These are phyloP conservation scores for Debaryomyces nepalensis DNA, from an alignment of 1,139 yeast genomes.

Conservation along the genomic window DNA sequence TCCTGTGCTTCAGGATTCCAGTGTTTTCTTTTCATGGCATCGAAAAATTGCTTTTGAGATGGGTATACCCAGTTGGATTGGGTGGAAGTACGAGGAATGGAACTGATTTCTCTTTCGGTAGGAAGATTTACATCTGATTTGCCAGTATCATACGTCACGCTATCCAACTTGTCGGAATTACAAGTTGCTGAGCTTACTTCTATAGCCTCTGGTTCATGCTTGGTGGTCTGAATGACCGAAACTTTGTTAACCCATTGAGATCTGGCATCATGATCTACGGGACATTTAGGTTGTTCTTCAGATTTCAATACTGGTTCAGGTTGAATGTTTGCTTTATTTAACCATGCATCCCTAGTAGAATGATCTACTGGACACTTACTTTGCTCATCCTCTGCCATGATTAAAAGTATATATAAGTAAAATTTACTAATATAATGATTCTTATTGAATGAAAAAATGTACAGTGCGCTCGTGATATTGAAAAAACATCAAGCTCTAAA, in stretches of 20 bases:
- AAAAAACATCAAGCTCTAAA: neutral
- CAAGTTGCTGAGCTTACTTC: slow-evolving; percentile 48
- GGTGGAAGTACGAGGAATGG: slow-evolving; percentile 79
- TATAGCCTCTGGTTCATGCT: slow-evolving; percentile 38
- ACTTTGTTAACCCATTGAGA: slow-evolving; percentile 57
- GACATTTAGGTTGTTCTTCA: slow-evolving; percentile 53
- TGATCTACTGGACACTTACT: slow-evolving; percentile 35
- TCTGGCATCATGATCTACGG: slow-evolving; percentile 68
- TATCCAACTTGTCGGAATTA: slow-evolving; percentile 45
- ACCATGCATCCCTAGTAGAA: slow-evolving; percentile 25
- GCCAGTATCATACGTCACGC: slow-evolving; percentile 25
- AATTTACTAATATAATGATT: slow-evolving; percentile 3
- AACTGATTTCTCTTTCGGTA: slow-evolving; percentile 73
- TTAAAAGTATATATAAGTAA: neutral
- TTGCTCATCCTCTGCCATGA: slow-evolving; percentile 17
- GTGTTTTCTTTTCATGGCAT: slow-evolving; percentile 89
- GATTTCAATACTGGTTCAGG: slow-evolving; percentile 9
- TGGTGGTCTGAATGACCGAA: slow-evolving; percentile 30
- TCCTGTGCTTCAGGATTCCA: slow-evolving; percentile 84
- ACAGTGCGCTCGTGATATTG: slow-evolving; percentile 9
- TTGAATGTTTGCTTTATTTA: slow-evolving; percentile 13
- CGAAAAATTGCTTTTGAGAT: slow-evolving; percentile 90
- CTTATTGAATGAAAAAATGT: slow-evolving; percentile 8
- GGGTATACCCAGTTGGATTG: slow-evolving; percentile 89
- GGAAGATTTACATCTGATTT: slow-evolving; percentile 50